phyloP scores from a whole-genome alignment of 192 early-diverging fungal species.

The Chytriomyces confervae region DNA sequence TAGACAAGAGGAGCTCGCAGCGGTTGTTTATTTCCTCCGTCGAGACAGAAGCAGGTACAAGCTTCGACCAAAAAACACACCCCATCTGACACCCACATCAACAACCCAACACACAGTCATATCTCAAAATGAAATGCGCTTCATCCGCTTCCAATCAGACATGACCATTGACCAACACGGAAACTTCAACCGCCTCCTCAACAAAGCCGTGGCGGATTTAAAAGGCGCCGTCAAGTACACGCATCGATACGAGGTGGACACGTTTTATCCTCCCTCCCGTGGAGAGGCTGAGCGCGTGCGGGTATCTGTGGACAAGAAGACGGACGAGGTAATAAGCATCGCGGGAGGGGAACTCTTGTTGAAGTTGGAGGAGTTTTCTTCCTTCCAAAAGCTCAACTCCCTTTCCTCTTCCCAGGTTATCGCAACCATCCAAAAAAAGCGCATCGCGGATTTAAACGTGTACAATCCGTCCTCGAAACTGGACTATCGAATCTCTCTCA shows the following conservation, averaged over 20 bases:
- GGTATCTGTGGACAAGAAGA: slow-evolving; percentile 45
- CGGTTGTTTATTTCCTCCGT: slow-evolving; percentile 68
- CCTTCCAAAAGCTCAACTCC: background rate
- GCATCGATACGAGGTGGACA: slow-evolving; percentile 77
- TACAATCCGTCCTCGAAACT: slow-evolving; percentile 78
- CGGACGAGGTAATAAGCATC: slow-evolving; percentile 43
- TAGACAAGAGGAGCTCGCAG: slow-evolving; percentile 67
- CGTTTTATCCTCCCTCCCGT: slow-evolving; percentile 45
- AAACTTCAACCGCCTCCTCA: slow-evolving; percentile 83
- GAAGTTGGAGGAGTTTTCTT: background rate
- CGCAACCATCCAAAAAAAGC: slow-evolving; percentile 68
- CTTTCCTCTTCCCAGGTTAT: slow-evolving; percentile 27
- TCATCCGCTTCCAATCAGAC: slow-evolving; percentile 77
- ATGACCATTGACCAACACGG: slow-evolving; percentile 88
- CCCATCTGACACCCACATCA: no score
- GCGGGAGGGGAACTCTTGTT: background rate
- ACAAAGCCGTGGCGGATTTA: slow-evolving; percentile 63
- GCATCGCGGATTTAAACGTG: slow-evolving; percentile 85
- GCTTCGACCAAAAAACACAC: background rate
- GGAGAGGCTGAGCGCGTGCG: slow-evolving; percentile 28
- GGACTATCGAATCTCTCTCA: slow-evolving; percentile 89
- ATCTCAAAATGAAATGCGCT: background rate
- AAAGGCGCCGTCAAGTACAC: slow-evolving; percentile 63
- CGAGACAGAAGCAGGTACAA: slow-evolving; percentile 64
- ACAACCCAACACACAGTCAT: background rate